Percentiles rank a stretch among this genome's conserved stretches.
phyloP scores from a whole-genome alignment of 345 rosid genomes.

The Pseudoturritis turrita region DNA sequence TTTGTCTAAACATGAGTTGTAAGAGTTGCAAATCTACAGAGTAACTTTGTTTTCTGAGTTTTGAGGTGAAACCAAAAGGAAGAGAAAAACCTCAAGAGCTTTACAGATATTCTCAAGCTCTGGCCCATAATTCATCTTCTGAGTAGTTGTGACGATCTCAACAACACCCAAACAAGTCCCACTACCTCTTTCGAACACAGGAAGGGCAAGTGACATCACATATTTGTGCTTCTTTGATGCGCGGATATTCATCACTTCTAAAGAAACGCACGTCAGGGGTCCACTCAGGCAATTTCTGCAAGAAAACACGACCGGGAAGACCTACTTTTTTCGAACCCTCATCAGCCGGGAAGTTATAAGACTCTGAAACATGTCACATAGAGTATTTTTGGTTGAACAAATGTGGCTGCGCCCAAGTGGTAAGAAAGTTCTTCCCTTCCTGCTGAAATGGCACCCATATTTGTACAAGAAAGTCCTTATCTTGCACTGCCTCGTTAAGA shows the following conservation, averaged over 20 bases:
- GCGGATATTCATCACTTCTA: conserved; percentile 66
- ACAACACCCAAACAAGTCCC: conserved; percentile 83
- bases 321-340: conserved; percentile 62
- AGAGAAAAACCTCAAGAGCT: conserved; percentile 85
- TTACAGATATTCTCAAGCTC: conserved; percentile 76
- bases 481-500: conserved; percentile 51
- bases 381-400: conserved; percentile 43
- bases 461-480: conserved; percentile 64
- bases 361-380: conserved; percentile 60
- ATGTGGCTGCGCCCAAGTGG: conserved; percentile 74
- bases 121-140: conserved; percentile 55
- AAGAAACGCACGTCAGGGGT: conserved; percentile 95
- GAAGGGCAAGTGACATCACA: conserved; percentile 81
- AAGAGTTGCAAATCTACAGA: neutral
- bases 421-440: conserved; percentile 62
- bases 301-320: conserved; percentile 81
- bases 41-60: neutral
- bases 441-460: conserved; percentile 79
- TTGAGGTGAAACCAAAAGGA: conserved; percentile 10
- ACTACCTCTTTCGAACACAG: conserved; percentile 71
- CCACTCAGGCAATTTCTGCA: conserved; percentile 82
- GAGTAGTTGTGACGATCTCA: conserved; percentile 77
- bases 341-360: conserved; percentile 67
- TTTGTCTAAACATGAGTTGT: neutral
- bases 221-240: conserved; percentile 52